phyloP scores from a whole-genome alignment of 805 yeast genomes.

The Candida maris region DNA sequence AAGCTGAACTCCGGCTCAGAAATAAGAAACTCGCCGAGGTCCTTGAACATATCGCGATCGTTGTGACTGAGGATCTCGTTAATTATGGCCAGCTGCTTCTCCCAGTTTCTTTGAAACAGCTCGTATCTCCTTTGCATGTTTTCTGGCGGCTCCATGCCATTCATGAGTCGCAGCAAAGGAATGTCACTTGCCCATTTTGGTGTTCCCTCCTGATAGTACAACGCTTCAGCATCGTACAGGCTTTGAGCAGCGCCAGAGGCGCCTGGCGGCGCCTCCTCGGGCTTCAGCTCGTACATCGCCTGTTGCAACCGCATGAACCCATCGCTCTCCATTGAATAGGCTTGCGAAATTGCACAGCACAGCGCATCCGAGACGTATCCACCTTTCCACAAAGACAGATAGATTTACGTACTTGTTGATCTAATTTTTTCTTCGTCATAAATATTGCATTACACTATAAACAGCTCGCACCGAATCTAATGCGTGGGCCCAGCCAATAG shows the following conservation, averaged over 20 bases:
- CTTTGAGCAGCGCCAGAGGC: not conserved
- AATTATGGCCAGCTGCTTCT: constrained; percentile 29
- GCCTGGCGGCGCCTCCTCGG: constrained; percentile 1
- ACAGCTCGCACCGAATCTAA: no score
- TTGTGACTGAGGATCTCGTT: constrained; percentile 28
- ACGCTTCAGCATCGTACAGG: constrained; percentile 5
- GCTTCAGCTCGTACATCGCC: constrained; percentile 27
- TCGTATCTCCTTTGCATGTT: constrained; percentile 39
- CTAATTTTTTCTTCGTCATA: no score
- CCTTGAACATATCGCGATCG: constrained; percentile 34
- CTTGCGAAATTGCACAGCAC: no score
- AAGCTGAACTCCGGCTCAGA: constrained; percentile 6
- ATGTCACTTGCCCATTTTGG: constrained; percentile 17
- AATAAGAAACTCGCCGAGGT: constrained; percentile 26
- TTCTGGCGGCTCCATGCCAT: constrained; percentile 40
- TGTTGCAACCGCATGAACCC: constrained; percentile 31
- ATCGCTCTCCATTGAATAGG: constrained; percentile 13
- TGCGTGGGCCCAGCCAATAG: no score
- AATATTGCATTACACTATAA: no score
- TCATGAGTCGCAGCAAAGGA: constrained; percentile 42
- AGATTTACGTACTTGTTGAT: no score
- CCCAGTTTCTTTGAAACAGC: constrained; percentile 39
- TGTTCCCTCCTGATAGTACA: constrained; percentile 20
- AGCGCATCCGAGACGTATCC: no score
- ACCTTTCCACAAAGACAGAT: no score